Evolutionary conservation across 1,139 yeast species (phyloP).

Genomic region (Debaryomyces singareniensis): DNA sequence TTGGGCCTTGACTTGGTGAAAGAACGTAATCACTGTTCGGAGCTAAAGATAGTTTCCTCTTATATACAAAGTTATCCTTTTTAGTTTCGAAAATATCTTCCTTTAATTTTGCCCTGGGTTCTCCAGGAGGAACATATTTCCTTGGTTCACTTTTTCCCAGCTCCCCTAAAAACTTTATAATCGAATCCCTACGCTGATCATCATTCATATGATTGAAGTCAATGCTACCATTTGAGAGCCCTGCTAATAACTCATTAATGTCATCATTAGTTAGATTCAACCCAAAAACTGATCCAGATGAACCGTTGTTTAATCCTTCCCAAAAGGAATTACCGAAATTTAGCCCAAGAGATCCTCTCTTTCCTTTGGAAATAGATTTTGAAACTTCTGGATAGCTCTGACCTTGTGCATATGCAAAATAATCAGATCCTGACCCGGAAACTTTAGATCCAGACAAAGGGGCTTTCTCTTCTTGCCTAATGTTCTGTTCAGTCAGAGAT

Average conservation of each 20-base stretch:
- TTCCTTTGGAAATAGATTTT: slow-evolving; percentile 8
- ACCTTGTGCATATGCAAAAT: background rate
- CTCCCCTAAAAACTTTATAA: slow-evolving; percentile 31
- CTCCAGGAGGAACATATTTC: slow-evolving; percentile 10
- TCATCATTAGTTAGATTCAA: slow-evolving; percentile 19
- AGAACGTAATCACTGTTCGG: background rate
- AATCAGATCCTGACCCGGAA: background rate
- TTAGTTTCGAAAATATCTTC: slow-evolving; percentile 26
- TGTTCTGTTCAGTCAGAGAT: background rate
- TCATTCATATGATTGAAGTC: slow-evolving; percentile 37
- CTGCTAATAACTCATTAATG: slow-evolving; percentile 31
- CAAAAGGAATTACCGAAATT: slow-evolving; percentile 17
- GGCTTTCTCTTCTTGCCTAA: background rate
- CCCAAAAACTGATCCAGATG: slow-evolving; percentile 25
- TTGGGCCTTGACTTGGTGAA: background rate
- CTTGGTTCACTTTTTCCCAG: no score
- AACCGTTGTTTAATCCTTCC: slow-evolving; percentile 17
- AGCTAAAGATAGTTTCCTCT: background rate
- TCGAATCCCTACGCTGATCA: slow-evolving; percentile 39
- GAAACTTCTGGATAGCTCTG: slow-evolving; percentile 3
- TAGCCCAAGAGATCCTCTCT: slow-evolving; percentile 24
- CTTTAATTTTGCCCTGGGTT: slow-evolving; percentile 19
- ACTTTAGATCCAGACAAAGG: background rate
- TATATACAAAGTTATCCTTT: background rate
- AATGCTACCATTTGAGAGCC: slow-evolving; percentile 32